A percentile compares a stretch with the other conserved stretches of the same genome.
phyloP scores from a whole-genome alignment of 768 basidiomycete species.

The Podaxis sp. region DNA sequence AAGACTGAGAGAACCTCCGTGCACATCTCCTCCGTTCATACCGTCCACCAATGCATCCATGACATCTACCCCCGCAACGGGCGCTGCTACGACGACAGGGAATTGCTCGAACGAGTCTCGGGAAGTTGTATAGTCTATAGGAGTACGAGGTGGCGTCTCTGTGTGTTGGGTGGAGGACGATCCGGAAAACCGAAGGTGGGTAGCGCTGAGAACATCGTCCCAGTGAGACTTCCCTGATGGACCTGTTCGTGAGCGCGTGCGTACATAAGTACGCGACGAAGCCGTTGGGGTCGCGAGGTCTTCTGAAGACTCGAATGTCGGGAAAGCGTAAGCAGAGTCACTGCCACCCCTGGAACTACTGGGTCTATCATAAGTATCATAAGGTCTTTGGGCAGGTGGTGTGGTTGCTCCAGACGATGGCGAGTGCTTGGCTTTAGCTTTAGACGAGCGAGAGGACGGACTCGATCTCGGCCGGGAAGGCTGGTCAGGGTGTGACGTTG shows the following conservation, averaged over 20 bases:
- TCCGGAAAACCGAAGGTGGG: slow-evolving; percentile 62
- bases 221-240: slow-evolving; percentile 50
- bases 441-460: neutral
- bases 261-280: slow-evolving; percentile 34
- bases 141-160: slow-evolving; percentile 74
- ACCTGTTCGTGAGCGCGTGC: slow-evolving; percentile 58
- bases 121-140: slow-evolving; percentile 45
- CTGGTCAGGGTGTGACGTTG: neutral
- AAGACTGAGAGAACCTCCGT: slow-evolving; percentile 37
- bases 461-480: slow-evolving; percentile 2
- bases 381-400: neutral
- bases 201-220: slow-evolving; percentile 42
- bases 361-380: slow-evolving; percentile 6
- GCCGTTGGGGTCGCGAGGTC: slow-evolving; percentile 26
- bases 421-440: neutral
- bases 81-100: slow-evolving; percentile 73
- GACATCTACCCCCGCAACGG: slow-evolving; percentile 75
- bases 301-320: slow-evolving; percentile 34
- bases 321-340: slow-evolving; percentile 42
- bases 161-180: slow-evolving; percentile 66
- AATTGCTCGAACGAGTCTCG: slow-evolving; percentile 49
- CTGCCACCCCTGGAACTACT: neutral
- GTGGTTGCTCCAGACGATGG: neutral
- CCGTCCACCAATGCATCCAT: slow-evolving; percentile 90
- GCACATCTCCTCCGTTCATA: slow-evolving; percentile 77